phyloP scores from a whole-genome alignment of 2,329 filamentous ascomycete species.

The Trichophyton simii region DNA sequence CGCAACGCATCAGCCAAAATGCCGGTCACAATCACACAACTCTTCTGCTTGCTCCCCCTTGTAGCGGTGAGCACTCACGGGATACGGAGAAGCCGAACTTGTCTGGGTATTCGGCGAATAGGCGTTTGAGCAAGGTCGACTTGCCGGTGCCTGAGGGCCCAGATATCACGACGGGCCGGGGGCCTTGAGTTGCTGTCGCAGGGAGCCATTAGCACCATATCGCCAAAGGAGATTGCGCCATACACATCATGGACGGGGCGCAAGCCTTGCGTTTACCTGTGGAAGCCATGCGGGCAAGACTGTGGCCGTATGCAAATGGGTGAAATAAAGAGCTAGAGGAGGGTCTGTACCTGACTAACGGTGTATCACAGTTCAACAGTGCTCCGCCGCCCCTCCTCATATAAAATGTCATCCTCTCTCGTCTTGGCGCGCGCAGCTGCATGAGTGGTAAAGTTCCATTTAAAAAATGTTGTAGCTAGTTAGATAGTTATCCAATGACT shows the following conservation, averaged over 20 bases:
- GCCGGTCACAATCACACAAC: not conserved
- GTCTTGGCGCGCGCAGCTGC: not conserved
- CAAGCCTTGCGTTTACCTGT: not conserved
- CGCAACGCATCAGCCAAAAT: not conserved
- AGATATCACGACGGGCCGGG: constrained; percentile 31
- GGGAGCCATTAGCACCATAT: not conserved
- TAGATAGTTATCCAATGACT: not conserved
- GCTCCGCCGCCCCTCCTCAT: not conserved
- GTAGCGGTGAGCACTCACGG: constrained; percentile 18
- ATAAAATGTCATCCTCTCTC: constrained; percentile 1
- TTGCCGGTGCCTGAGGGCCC: constrained; percentile 33
- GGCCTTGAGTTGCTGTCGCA: constrained; percentile 17
- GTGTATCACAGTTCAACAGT: not conserved
- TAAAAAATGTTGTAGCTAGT: not conserved
- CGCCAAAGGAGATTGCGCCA: not conserved
- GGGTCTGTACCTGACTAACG: not conserved
- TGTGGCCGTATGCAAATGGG: not conserved
- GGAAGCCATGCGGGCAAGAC: not conserved
- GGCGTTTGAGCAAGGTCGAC: constrained; percentile 31
- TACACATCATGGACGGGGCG: not conserved
- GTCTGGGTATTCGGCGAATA: constrained; percentile 31
- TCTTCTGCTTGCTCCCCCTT: not conserved
- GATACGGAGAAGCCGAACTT: constrained; percentile 34
- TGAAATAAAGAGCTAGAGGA: not conserved
- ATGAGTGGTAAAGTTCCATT: not conserved